These are phyloP conservation scores for Leccinum disarticulatum DNA, from an alignment of 768 basidiomycete genomes.

Conservation along the genomic window DNA sequence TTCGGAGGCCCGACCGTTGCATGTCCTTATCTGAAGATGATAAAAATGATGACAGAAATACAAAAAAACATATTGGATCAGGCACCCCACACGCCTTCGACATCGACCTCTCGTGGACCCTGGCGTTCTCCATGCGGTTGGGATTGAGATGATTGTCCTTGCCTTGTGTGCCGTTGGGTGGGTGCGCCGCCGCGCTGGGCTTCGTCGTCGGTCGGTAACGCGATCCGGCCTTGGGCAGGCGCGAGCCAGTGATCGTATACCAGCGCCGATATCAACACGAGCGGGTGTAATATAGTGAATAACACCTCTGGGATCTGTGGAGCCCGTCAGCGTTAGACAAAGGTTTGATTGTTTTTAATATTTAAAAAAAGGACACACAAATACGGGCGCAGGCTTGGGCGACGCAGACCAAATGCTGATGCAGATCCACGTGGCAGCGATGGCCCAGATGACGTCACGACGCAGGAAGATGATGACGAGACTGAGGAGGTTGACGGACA, in stretches of 20 bases:
- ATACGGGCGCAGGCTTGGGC: slow-evolving; percentile 65
- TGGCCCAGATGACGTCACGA: slow-evolving; percentile 72
- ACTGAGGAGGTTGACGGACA: slow-evolving; percentile 60
- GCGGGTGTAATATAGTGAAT: slow-evolving; percentile 68
- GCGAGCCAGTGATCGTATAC: slow-evolving; percentile 35
- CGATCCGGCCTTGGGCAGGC: slow-evolving; percentile 36
- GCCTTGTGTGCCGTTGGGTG: slow-evolving; percentile 1
- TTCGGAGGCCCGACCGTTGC: not conserved
- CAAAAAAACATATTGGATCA: slow-evolving; percentile 4
- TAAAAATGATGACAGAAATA: not conserved
- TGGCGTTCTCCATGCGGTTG: slow-evolving; percentile 3
- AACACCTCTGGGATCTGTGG: slow-evolving; percentile 55
- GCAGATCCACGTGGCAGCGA: slow-evolving; percentile 73
- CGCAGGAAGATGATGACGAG: slow-evolving; percentile 54
- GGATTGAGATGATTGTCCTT: slow-evolving; percentile 7
- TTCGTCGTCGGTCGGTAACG: slow-evolving; percentile 43
- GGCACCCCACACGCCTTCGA: slow-evolving; percentile 39
- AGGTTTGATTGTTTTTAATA: not conserved
- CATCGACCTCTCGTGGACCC: slow-evolving; percentile 43
- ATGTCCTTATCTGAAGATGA: not conserved
- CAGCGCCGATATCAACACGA: slow-evolving; percentile 49
- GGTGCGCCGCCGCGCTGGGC: not conserved
- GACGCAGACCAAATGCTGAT: slow-evolving; percentile 58
- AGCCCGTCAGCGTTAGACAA: not conserved
- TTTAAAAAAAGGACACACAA: slow-evolving; percentile 42